Conservation (phyloP, 2,329 filamentous ascomycete species). For the Aspergillus terreus region DNA sequence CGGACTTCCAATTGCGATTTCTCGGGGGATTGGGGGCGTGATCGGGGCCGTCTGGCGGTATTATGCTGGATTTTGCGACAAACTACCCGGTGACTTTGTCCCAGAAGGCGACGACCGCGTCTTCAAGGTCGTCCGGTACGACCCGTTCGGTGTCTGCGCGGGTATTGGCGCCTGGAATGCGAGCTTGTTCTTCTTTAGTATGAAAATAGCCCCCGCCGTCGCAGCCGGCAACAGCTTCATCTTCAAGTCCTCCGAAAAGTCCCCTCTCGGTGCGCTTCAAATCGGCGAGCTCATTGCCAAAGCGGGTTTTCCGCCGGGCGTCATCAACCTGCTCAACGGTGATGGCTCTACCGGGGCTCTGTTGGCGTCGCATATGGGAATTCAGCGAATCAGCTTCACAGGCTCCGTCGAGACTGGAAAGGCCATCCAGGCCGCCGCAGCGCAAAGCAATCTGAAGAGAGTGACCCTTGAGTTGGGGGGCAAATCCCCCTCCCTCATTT, state of each 20-base stretch:
- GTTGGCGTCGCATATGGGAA: conserved; percentile 34
- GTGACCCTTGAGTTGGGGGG: conserved; percentile 28
- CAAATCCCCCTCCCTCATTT: conserved; percentile 25
- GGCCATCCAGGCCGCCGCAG: conserved; percentile 40
- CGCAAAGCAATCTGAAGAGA: conserved; percentile 27
- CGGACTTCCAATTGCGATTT: background rate
- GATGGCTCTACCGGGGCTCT: conserved; percentile 28
- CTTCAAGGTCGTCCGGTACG: conserved; percentile 11
- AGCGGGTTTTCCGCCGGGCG: conserved; percentile 45
- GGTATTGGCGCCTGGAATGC: conserved; percentile 43
- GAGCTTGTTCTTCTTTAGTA: conserved; percentile 34
- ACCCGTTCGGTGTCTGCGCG: conserved; percentile 24
- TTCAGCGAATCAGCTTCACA: conserved; percentile 34
- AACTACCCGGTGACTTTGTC: conserved; percentile 7
- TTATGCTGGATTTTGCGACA: conserved; percentile 5
- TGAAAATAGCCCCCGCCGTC: conserved; percentile 44
- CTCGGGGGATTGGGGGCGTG: background rate
- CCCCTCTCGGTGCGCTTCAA: conserved; percentile 35
- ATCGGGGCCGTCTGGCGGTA: conserved; percentile 5
- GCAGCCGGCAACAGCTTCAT: conserved; percentile 45
- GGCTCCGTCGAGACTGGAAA: conserved; percentile 24
- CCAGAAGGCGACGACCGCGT: conserved; percentile 26
- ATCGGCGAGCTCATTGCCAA: conserved; percentile 36
- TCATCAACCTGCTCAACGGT: conserved; percentile 39
- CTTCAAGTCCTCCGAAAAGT: conserved; percentile 45